phyloP scores from a whole-genome alignment of 768 basidiomycete genomes.

The Trametes coccinea region DNA sequence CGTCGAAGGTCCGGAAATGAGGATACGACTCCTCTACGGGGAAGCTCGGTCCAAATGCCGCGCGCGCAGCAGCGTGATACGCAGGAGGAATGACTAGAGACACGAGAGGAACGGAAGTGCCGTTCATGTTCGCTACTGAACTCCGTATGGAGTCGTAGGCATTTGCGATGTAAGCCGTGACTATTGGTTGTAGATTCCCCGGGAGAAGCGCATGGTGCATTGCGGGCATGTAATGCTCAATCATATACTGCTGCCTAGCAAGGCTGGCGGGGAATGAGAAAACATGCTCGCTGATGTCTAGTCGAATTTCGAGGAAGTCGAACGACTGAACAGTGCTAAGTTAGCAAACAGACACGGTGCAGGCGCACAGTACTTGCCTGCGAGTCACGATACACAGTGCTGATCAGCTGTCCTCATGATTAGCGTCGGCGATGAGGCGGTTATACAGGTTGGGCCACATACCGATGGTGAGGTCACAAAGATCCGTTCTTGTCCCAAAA shows the following conservation, averaged over 20 bases:
- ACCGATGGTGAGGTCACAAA: constrained; percentile 28
- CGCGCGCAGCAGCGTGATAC: constrained; percentile 20
- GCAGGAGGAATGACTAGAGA: constrained; percentile 20
- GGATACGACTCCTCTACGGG: constrained; percentile 17
- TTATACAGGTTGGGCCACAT: neutral
- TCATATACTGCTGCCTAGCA: constrained; percentile 6
- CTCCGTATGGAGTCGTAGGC: constrained; percentile 10
- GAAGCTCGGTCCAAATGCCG: constrained; percentile 27
- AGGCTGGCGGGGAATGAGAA: constrained; percentile 15
- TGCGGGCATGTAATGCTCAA: constrained; percentile 14
- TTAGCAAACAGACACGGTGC: no score
- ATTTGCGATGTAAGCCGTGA: constrained; percentile 10
- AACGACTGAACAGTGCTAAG: constrained; percentile 7
- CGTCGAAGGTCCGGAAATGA: constrained; percentile 26
- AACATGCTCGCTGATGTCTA: constrained; percentile 19
- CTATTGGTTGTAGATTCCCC: constrained; percentile 11
- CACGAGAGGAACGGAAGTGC: constrained; percentile 5
- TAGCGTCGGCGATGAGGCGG: neutral
- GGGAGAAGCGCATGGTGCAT: constrained; percentile 21
- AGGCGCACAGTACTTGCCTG: constrained; percentile 9
- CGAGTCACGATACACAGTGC: constrained; percentile 21
- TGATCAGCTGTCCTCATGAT: constrained; percentile 14
- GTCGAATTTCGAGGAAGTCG: constrained; percentile 17
- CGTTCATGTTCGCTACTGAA: constrained; percentile 5
- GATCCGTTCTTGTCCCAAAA: constrained; percentile 22